A percentile compares a stretch with the other conserved stretches of the same genome.
Evolutionary conservation across 768 basidiomycete genomes (phyloP).

Genomic region (Auricularia auricula-judae): DNA sequence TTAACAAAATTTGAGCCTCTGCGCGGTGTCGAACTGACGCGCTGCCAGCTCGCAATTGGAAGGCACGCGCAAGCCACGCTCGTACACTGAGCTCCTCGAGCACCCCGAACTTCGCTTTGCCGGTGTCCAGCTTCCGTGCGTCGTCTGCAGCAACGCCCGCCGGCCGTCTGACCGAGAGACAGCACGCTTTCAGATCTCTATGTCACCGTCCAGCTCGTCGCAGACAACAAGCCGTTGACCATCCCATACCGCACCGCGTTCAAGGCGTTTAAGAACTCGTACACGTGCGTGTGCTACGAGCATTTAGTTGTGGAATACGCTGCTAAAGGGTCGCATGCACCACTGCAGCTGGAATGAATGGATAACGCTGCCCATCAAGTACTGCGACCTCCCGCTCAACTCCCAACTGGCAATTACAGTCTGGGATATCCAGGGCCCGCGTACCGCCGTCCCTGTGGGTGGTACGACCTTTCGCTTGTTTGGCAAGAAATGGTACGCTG

Average conservation of each 20-base stretch:
- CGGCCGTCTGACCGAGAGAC: conserved; percentile 15
- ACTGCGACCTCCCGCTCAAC: conserved; percentile 83
- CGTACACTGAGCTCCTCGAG: conserved; percentile 73
- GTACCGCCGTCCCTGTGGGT: conserved; percentile 72
- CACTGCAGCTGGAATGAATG: conserved; percentile 83
- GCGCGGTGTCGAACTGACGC: neutral
- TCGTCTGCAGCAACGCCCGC: conserved; percentile 8
- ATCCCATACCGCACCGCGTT: conserved; percentile 87
- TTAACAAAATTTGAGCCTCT: conserved; percentile 10
- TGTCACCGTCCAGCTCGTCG: conserved; percentile 83
- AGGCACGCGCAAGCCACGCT: conserved; percentile 58
- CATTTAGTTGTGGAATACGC: neutral
- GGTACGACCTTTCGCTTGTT: conserved; percentile 87
- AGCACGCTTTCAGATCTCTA: conserved; percentile 89
- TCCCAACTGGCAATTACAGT: conserved; percentile 90
- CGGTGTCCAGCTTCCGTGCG: conserved; percentile 66
- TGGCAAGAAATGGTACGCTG: conserved; percentile 77
- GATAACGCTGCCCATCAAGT: conserved; percentile 84
- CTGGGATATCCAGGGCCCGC: conserved; percentile 86
- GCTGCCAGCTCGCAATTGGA: conserved; percentile 66
- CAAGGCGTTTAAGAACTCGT: conserved; percentile 80
- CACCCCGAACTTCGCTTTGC: conserved; percentile 74
- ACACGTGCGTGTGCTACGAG: conserved; percentile 43
- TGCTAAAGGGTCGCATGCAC: neutral
- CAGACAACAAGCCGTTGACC: conserved; percentile 87